Evolutionary conservation across 2,329 filamentous ascomycete genomes (phyloP).

Genomic region (Diplocarpon mali): DNA sequence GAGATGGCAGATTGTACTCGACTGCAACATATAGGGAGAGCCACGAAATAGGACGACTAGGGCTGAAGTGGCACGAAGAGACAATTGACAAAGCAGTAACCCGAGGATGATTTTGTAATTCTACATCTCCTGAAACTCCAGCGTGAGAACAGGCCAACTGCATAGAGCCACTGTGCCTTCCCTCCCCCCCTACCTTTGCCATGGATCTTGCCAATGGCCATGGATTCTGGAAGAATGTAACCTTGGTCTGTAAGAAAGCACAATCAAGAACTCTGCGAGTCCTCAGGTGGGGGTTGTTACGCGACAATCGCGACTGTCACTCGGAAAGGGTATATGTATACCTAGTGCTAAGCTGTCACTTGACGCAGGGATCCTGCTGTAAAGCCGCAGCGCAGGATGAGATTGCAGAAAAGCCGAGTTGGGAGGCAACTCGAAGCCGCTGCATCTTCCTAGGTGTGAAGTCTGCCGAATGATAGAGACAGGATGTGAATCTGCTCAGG

Average conservation of each 20-base stretch:
- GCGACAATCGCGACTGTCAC: conserved; percentile 1
- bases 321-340: not conserved
- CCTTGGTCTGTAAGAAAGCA: too few relatives aligned
- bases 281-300: conserved; percentile 5
- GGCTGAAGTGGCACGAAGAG: conserved; percentile 8
- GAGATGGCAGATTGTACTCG: not conserved
- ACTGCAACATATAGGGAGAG: not conserved
- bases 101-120: too few relatives aligned
- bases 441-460: conserved; percentile 2
- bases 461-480: not conserved
- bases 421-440: conserved; percentile 1
- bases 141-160: too few relatives aligned
- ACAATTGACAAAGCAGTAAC: too few relatives aligned
- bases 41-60: conserved; percentile 1
- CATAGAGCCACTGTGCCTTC: too few relatives aligned
- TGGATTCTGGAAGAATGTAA: too few relatives aligned
- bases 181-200: too few relatives aligned
- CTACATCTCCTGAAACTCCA: too few relatives aligned
- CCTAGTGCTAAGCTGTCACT: conserved; percentile 5
- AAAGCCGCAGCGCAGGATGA: not conserved
- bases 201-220: too few relatives aligned
- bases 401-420: conserved; percentile 1
- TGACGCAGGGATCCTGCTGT: conserved; percentile 8
- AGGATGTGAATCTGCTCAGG: too few relatives aligned
- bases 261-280: not conserved